Percentiles rank a stretch among this genome's conserved stretches.
Evolutionary conservation across 192 early-diverging fungal species (phyloP).

Genomic region (Backusella sp.): DNA sequence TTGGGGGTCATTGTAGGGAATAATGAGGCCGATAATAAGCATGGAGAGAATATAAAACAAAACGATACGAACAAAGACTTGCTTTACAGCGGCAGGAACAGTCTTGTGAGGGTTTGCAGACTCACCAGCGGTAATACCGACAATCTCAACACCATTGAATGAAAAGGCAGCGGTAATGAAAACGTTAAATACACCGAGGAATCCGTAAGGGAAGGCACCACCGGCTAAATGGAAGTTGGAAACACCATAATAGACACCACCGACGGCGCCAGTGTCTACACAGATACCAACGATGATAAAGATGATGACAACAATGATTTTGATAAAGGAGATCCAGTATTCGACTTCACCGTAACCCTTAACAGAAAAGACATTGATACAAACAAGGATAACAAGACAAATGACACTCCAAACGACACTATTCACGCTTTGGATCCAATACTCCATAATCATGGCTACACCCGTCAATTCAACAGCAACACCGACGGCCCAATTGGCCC

Average conservation of each 20-base stretch:
- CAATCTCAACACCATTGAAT: conserved; percentile 86
- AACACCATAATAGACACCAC: conserved; percentile 58
- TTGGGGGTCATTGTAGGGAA: conserved; percentile 62
- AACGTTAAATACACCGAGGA: conserved; percentile 62
- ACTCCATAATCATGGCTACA: conserved; percentile 71
- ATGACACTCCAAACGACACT: conserved; percentile 41
- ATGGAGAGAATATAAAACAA: conserved; percentile 85
- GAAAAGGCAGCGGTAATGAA: conserved; percentile 80
- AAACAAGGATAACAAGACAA: conserved; percentile 56
- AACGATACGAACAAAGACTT: conserved; percentile 81
- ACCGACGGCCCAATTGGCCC: conserved; percentile 69
- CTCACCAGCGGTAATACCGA: conserved; percentile 90
- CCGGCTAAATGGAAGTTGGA: conserved; percentile 60
- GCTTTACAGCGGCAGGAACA: conserved; percentile 68
- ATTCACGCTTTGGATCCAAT: conserved; percentile 34
- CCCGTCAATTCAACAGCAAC: conserved; percentile 76
- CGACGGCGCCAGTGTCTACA: conserved; percentile 64
- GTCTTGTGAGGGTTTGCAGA: conserved; percentile 80
- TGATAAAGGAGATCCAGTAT: conserved; percentile 85
- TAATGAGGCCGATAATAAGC: conserved; percentile 82
- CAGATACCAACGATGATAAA: conserved; percentile 83
- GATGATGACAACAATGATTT: conserved; percentile 78
- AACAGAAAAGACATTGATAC: conserved; percentile 65
- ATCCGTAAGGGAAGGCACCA: conserved; percentile 59
- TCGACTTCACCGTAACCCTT: conserved; percentile 82